phyloP scores from a whole-genome alignment of 495 filamentous ascomycete genomes.

The Amniculicola lignicola region DNA sequence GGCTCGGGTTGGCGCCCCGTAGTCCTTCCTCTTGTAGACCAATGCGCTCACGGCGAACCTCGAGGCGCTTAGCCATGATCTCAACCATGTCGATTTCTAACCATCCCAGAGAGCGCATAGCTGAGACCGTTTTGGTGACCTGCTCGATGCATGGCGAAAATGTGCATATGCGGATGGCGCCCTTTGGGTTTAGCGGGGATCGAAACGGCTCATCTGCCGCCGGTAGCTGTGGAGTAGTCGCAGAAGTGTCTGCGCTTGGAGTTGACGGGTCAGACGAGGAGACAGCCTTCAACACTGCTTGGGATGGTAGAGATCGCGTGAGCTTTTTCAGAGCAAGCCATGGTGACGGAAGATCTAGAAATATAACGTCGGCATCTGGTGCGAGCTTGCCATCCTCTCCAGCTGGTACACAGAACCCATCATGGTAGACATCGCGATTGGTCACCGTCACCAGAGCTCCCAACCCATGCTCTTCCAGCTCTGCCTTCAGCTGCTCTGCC shows the following conservation, averaged over 20 bases:
- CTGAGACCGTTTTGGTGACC: conserved; percentile 74
- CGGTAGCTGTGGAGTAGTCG: neutral
- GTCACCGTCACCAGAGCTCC: conserved; percentile 72
- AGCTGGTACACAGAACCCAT: conserved; percentile 60
- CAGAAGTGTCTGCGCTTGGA: conserved; percentile 27
- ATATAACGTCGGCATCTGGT: conserved; percentile 75
- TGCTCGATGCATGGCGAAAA: conserved; percentile 98
- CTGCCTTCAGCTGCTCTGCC: conserved; percentile 65
- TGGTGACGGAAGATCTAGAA: conserved; percentile 89
- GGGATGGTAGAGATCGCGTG: conserved; percentile 52
- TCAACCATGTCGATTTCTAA: conserved; percentile 91
- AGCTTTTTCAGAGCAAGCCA: conserved; percentile 88
- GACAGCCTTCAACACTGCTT: conserved; percentile 9
- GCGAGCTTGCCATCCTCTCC: conserved; percentile 40
- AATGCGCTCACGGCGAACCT: conserved; percentile 77
- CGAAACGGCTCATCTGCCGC: conserved; percentile 40
- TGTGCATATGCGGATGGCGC: conserved; percentile 74
- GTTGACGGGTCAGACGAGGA: conserved; percentile 7
- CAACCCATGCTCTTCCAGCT: conserved; percentile 72
- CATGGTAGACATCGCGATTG: conserved; percentile 85
- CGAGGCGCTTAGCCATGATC: conserved; percentile 68
- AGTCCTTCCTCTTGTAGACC: conserved; percentile 58
- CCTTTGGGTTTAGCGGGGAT: conserved; percentile 67
- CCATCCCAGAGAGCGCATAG: conserved; percentile 78
- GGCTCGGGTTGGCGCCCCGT: conserved; percentile 57